Percentiles rank a stretch among this genome's conserved stretches.
phyloP scores from a whole-genome alignment of 371 early-diverging fungal species.

The Phascolomyces articulosus region DNA sequence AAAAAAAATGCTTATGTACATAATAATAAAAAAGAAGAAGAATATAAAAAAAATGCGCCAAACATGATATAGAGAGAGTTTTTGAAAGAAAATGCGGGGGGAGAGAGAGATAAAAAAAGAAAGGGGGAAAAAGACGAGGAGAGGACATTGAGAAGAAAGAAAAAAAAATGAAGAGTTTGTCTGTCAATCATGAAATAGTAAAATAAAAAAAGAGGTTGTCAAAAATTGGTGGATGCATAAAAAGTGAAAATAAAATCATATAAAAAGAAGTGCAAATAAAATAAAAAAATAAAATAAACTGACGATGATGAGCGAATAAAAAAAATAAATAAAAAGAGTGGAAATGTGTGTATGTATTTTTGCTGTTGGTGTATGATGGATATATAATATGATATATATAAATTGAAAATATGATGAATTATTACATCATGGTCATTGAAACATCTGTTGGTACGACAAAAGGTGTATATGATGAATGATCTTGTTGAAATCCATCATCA shows the following conservation, averaged over 20 bases:
- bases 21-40: slow-evolving; percentile 15
- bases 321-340: slow-evolving; percentile 13
- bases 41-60: slow-evolving; percentile 10
- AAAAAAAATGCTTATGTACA: slow-evolving; percentile 10
- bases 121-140: not conserved
- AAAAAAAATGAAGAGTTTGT: not conserved
- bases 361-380: not conserved
- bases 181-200: slow-evolving; percentile 14
- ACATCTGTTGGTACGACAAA: slow-evolving; percentile 22
- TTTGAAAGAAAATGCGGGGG: slow-evolving; percentile 3
- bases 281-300: slow-evolving; percentile 9
- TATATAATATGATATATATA: too few species aligned
- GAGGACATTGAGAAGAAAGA: not conserved
- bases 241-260: slow-evolving; percentile 2
- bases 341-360: not conserved
- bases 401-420: not conserved
- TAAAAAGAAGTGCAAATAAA: slow-evolving; percentile 5
- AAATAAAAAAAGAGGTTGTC: slow-evolving; percentile 5
- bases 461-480: slow-evolving; percentile 9
- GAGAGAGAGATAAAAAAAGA: slow-evolving; percentile 2
- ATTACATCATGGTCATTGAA: slow-evolving; percentile 13
- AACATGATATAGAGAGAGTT: slow-evolving; percentile 7
- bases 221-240: slow-evolving; percentile 12
- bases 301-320: slow-evolving; percentile 6
- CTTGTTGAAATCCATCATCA: not conserved